A percentile compares a stretch with the other conserved stretches of the same genome.
These are phyloP conservation scores for Coemansia sp. DNA, from an alignment of 192 early-diverging fungal genomes.

Conservation along the genomic window DNA sequence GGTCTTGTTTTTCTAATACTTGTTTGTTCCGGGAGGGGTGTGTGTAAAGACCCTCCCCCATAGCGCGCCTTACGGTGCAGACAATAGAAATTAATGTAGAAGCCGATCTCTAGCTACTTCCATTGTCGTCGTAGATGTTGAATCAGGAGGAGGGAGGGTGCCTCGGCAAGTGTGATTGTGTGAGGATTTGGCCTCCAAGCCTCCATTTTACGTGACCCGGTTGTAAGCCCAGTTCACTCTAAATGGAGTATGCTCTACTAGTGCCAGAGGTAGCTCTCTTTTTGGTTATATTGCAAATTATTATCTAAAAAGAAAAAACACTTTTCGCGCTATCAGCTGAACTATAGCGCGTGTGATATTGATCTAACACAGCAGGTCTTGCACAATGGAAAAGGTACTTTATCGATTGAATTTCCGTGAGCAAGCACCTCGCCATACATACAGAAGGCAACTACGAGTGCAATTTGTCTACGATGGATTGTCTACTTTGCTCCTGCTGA, in stretches of 20 bases:
- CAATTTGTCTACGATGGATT: neutral
- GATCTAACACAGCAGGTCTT: neutral
- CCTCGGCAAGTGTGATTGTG: neutral
- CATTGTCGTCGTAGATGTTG: neutral
- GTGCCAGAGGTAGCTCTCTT: neutral
- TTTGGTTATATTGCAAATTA: too few species aligned
- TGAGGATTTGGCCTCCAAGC: neutral
- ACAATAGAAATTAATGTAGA: neutral
- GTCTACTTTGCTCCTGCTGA: neutral
- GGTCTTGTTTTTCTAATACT: neutral
- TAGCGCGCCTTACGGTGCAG: neutral
- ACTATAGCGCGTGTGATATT: too few species aligned
- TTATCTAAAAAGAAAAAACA: too few species aligned
- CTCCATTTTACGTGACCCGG: neutral
- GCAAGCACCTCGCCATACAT: neutral
- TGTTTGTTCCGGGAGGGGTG: neutral
- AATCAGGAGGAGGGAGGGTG: neutral
- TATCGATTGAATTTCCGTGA: neutral
- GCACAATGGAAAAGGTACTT: neutral
- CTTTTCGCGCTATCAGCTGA: too few species aligned
- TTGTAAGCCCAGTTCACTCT: neutral
- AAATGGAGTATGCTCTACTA: neutral
- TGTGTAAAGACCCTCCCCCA: slow-evolving; percentile 1
- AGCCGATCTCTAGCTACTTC: neutral
- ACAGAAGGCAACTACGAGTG: neutral